phyloP scores from a whole-genome alignment of 805 yeast species.

The Wilhelminamyces savonicus region DNA sequence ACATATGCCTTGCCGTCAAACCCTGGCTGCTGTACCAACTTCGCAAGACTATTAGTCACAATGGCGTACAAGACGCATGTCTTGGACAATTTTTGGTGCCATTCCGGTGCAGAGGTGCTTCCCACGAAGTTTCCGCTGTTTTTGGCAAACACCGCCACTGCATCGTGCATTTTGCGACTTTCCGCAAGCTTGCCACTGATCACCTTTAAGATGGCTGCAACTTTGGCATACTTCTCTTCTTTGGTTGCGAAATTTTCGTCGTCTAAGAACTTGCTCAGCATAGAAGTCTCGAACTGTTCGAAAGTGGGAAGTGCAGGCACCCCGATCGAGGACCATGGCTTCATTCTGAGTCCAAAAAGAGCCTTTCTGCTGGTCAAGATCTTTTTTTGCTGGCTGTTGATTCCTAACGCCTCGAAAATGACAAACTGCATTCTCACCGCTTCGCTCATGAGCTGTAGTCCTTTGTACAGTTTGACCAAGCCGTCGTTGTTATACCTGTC shows the following conservation, averaged over 20 bases:
- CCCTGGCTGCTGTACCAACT: constrained; percentile 3
- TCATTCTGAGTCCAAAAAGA: constrained; percentile 52
- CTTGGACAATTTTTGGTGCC: constrained; percentile 14
- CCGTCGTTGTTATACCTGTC: constrained; percentile 15
- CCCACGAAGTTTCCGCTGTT: too few relatives aligned
- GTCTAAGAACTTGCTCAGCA: neutral
- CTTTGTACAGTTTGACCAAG: constrained; percentile 12
- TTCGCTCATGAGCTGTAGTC: constrained; percentile 13
- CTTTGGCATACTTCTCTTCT: too few relatives aligned
- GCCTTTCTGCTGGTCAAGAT: constrained; percentile 1
- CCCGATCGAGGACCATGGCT: constrained; percentile 75
- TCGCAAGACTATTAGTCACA: constrained; percentile 6
- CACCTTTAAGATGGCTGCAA: too few relatives aligned
- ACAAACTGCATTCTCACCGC: constrained; percentile 12
- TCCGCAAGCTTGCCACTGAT: too few relatives aligned
- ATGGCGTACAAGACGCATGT: constrained; percentile 10
- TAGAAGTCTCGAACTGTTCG: constrained; percentile 24
- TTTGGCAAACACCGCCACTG: too few relatives aligned
- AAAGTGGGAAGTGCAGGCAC: constrained; percentile 61
- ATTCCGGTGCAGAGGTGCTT: constrained; percentile 2
- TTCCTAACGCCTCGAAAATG: constrained; percentile 11
- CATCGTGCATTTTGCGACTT: too few relatives aligned
- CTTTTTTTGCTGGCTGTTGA: constrained; percentile 1
- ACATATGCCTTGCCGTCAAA: constrained; percentile 4
- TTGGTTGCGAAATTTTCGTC: too few relatives aligned